Evolutionary conservation across 2,329 filamentous ascomycete genomes (phyloP).

Genomic region (Sporothrix brasiliensis): DNA sequence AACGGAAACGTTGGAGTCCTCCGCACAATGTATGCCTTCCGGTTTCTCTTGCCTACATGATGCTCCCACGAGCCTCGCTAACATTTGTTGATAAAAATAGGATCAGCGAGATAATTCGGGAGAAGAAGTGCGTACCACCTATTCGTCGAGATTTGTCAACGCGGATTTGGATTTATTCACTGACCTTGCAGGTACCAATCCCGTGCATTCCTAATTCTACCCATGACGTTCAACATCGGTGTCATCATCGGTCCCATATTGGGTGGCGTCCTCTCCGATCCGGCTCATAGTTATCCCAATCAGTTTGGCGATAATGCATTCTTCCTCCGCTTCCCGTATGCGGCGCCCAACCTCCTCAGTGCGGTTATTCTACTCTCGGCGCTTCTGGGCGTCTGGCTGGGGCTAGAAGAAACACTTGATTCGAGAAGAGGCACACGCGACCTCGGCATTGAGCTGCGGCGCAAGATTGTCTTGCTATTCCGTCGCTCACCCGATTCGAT

Average conservation of each 20-base stretch:
- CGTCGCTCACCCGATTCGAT: conserved; percentile 37
- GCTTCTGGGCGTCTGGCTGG: conserved; percentile 52
- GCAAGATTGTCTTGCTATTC: conserved; percentile 42
- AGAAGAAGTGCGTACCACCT: conserved; percentile 46
- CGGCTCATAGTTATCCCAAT: conserved; percentile 48
- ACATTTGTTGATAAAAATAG: conserved; percentile 36
- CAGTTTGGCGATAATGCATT: conserved; percentile 53
- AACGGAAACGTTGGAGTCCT: conserved; percentile 77
- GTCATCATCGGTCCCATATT: conserved; percentile 62
- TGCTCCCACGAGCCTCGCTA: background rate
- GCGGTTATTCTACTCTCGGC: conserved; percentile 52
- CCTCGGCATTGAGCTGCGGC: conserved; percentile 51
- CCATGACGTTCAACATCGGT: conserved; percentile 73
- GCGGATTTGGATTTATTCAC: background rate
- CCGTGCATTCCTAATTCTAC: conserved; percentile 49
- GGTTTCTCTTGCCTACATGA: background rate
- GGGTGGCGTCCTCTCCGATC: conserved; percentile 52
- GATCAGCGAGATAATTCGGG: conserved; percentile 50
- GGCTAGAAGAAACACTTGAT: conserved; percentile 59
- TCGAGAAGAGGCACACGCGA: conserved; percentile 49
- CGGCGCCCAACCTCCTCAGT: conserved; percentile 58
- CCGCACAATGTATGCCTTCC: conserved; percentile 62
- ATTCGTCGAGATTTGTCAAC: background rate
- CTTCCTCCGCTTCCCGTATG: conserved; percentile 56
- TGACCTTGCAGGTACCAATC: conserved; percentile 46